Percentiles rank a stretch among this genome's conserved stretches.
Conservation (phyloP, 1,139 yeast species). For the Nakaseomyces glabratus region DNA sequence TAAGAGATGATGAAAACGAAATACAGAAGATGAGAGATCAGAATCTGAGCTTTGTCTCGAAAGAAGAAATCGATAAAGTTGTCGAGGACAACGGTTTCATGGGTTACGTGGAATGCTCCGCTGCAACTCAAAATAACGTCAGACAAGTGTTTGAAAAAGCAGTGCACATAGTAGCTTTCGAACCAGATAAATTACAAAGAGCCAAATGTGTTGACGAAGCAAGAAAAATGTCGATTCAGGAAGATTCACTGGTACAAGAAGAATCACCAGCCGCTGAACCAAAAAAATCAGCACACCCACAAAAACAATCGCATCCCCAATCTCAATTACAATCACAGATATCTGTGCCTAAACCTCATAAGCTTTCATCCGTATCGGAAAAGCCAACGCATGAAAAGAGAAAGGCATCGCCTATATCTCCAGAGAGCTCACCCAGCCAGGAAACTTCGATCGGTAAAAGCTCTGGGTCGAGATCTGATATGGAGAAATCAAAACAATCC, state of each 20-base stretch:
- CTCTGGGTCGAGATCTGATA: too few relatives aligned
- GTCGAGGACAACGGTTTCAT: slow-evolving; percentile 69
- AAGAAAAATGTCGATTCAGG: slow-evolving; percentile 10
- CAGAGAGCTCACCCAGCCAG: too few relatives aligned
- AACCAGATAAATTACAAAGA: slow-evolving; percentile 33
- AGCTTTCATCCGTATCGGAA: neutral
- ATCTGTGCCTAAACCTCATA: too few relatives aligned
- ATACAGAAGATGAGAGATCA: slow-evolving; percentile 61
- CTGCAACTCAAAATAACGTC: slow-evolving; percentile 84
- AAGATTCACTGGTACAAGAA: too few relatives aligned
- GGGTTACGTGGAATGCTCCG: slow-evolving; percentile 80
- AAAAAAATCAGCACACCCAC: too few relatives aligned
- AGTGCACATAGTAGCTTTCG: slow-evolving; percentile 58
- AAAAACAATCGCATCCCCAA: too few relatives aligned
- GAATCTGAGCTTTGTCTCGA: slow-evolving; percentile 53
- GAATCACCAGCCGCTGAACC: too few relatives aligned
- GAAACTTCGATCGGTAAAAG: too few relatives aligned
- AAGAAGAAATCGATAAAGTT: slow-evolving; percentile 54
- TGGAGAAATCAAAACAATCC: too few relatives aligned
- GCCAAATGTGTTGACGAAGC: slow-evolving; percentile 8
- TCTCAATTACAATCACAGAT: too few relatives aligned
- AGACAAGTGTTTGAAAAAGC: slow-evolving; percentile 78
- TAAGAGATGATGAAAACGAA: slow-evolving; percentile 72
- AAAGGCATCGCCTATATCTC: neutral
- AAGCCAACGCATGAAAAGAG: neutral